These are phyloP conservation scores for Aeminium ludgeri DNA, from an alignment of 495 filamentous ascomycete genomes.

Conservation along the genomic window DNA sequence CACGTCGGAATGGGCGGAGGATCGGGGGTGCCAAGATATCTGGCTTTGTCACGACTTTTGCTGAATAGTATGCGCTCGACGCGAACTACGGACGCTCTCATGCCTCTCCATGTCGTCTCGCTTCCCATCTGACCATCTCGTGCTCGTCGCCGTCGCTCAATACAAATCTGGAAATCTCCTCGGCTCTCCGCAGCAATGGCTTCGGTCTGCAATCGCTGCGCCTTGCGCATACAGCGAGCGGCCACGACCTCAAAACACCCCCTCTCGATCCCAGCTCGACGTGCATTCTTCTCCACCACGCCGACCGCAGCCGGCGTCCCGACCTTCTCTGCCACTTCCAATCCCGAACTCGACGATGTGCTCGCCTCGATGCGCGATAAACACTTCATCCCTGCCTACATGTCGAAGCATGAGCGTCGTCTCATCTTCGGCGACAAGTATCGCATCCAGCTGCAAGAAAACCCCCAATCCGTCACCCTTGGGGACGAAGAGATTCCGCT, in stretches of 20 bases:
- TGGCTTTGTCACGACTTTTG: no score
- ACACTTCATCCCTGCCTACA: conserved; percentile 25
- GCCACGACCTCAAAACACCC: not conserved
- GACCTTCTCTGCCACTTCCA: conserved; percentile 18
- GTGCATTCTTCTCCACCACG: conserved; percentile 9
- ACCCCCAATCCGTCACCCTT: conserved; percentile 22
- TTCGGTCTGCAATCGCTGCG: conserved; percentile 10
- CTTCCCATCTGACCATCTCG: not conserved
- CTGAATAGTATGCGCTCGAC: no score
- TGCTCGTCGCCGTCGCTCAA: not conserved
- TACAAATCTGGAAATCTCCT: no score
- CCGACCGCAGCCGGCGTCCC: conserved; percentile 17
- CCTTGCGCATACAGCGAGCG: conserved; percentile 10
- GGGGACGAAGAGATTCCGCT: conserved; percentile 24
- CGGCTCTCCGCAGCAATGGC: conserved; percentile 1
- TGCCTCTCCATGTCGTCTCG: not conserved
- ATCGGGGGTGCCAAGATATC: conserved; percentile 4
- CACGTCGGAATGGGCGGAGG: not conserved
- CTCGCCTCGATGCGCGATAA: conserved; percentile 19
- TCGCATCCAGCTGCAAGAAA: conserved; percentile 15
- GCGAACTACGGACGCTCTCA: not conserved
- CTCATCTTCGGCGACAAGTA: conserved; percentile 21
- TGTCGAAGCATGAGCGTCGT: conserved; percentile 18
- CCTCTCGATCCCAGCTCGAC: not conserved
- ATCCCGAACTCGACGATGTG: conserved; percentile 18